Percentiles rank a stretch among this genome's conserved stretches.
phyloP scores from a whole-genome alignment of 495 filamentous ascomycete species.

The Aspergillus hancockii region DNA sequence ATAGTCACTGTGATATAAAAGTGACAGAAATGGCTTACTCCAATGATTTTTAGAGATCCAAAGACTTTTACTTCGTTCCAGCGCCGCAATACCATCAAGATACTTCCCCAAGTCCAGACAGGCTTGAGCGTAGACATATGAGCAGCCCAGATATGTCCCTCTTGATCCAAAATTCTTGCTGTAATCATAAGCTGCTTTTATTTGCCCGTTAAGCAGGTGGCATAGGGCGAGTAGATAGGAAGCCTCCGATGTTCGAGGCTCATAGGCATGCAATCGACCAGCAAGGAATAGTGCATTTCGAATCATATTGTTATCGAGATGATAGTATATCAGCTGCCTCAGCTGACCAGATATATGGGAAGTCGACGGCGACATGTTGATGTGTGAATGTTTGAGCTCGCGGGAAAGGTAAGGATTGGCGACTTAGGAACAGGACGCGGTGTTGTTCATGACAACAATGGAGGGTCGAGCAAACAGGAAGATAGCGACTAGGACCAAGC shows the following conservation, averaged over 20 bases:
- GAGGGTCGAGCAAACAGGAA: slow-evolving; percentile 5
- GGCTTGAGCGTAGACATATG: slow-evolving; percentile 87
- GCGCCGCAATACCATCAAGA: slow-evolving; percentile 73
- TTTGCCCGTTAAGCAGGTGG: slow-evolving; percentile 77
- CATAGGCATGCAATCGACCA: slow-evolving; percentile 79
- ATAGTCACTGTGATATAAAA: not conserved
- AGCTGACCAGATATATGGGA: slow-evolving; percentile 72
- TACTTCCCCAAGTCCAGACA: slow-evolving; percentile 77
- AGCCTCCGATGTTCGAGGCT: slow-evolving; percentile 75
- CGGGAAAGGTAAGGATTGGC: not conserved
- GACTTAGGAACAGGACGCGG: slow-evolving; percentile 12
- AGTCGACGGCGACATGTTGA: slow-evolving; percentile 68
- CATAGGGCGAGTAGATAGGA: slow-evolving; percentile 81
- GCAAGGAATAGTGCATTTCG: slow-evolving; percentile 91
- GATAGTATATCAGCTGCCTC: slow-evolving; percentile 83
- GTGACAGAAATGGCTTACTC: slow-evolving; percentile 51
- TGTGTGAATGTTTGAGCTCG: slow-evolving; percentile 8
- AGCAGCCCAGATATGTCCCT: slow-evolving; percentile 79
- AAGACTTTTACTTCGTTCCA: slow-evolving; percentile 70
- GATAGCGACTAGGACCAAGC: slow-evolving; percentile 2
- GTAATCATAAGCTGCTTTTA: slow-evolving; percentile 71
- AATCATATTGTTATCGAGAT: slow-evolving; percentile 86
- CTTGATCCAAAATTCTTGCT: slow-evolving; percentile 62
- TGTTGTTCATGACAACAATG: slow-evolving; percentile 7
- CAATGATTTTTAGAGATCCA: slow-evolving; percentile 74